Evolutionary conservation across 805 yeast species (phyloP), one percentile per base, ranked within the genome.

Genomic region (Yamadazyma tumulicola): DNA sequence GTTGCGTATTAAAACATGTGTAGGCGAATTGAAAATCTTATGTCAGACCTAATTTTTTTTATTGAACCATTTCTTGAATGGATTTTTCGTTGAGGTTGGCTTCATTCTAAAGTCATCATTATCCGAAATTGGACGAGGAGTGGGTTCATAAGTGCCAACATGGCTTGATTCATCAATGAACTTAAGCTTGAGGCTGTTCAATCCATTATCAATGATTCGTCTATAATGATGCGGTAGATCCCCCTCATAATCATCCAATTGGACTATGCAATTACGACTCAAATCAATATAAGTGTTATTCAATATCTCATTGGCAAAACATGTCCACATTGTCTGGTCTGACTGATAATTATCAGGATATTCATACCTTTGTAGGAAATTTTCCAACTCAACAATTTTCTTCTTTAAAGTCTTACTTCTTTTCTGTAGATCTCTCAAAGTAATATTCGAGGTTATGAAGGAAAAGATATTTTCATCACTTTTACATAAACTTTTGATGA

Each of bases 361-460:
- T 37, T 68, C 72, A 21, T 54, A 48, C 21, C 49, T 44, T 34
- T 55, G 61, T 27, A 67, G 49, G 34, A 47, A 53, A 9, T 31
- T 35, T 32, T 65, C 62, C 13, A 63, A 40, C 13, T 53, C 55
- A 15, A 36, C 44, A 26, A 68, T 55, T 35, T 52, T 61, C 18
- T 43, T 45, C 43, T 56, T 49, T 17, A 69, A 43, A 23, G 54
- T 57, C 16, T 57, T 52, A 32, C 71, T 54, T 36, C 62, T 63
- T 39, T 61, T 63, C 45, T 65, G 73, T 18, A 69, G 42, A 38
- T 69, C 75, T 37, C 55, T 57, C 26, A 69, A 51, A 2, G 72
- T 62, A 24, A 69, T 59, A 42, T 64, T 63, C 21, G 72, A 57
- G 1, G 61, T 58, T 19, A 69, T 67, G 47, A 69, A 67, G 19